phyloP scores from a whole-genome alignment of 192 early-diverging fungal genomes.

The Backusella luteola region DNA sequence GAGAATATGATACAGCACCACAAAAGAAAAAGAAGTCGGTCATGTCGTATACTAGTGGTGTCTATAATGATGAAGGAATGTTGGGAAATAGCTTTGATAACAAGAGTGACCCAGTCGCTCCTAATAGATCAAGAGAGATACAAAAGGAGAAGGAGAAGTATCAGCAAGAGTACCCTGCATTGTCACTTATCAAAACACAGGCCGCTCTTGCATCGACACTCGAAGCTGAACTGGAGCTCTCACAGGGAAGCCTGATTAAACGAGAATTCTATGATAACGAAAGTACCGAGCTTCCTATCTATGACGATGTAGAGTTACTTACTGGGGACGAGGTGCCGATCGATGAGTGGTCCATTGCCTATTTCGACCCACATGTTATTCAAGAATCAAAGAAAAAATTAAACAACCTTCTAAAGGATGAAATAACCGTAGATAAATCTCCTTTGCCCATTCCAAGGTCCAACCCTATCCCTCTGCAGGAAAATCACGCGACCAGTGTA shows the following conservation, averaged over 20 bases:
- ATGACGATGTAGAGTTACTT: background rate
- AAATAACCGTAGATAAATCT: background rate
- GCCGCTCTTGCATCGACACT: conserved; percentile 15
- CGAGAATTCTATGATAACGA: background rate
- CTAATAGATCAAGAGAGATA: conserved; percentile 13
- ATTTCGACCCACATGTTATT: conserved; percentile 2
- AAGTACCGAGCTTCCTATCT: background rate
- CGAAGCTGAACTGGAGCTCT: conserved; percentile 25
- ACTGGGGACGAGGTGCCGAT: background rate
- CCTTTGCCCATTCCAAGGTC: background rate
- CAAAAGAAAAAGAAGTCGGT: background rate
- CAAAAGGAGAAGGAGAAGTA: conserved; percentile 16
- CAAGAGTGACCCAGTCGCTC: background rate
- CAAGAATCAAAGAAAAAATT: conserved; percentile 14
- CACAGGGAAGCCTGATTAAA: conserved; percentile 13
- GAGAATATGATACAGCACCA: background rate
- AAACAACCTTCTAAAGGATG: background rate
- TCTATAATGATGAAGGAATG: background rate
- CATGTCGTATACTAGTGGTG: background rate
- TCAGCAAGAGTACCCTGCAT: conserved; percentile 6
- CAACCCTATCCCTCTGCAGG: background rate
- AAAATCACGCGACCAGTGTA: background rate
- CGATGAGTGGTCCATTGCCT: background rate
- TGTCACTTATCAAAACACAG: conserved; percentile 8
- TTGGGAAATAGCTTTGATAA: background rate